These are phyloP conservation scores for Xylaria sp. DNA, from an alignment of 2,329 filamentous ascomycete genomes.

Conservation along the genomic window DNA sequence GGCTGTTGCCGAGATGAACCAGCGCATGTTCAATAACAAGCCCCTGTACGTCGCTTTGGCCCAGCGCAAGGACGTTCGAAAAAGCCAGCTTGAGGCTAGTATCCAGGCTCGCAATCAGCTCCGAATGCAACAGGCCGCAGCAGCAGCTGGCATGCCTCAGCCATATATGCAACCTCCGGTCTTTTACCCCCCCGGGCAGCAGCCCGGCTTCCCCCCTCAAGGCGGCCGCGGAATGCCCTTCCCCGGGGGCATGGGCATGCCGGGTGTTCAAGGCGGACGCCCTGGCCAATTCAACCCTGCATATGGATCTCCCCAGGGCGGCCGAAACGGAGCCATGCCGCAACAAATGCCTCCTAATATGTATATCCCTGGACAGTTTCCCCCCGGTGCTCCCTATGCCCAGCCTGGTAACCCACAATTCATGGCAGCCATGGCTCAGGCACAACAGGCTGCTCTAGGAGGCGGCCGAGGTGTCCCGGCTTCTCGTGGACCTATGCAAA, in stretches of 20 bases:
- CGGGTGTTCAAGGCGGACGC: conserved; percentile 81
- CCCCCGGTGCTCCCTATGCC: conserved; percentile 79
- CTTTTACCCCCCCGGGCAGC: conserved; percentile 88
- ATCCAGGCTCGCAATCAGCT: conserved; percentile 99
- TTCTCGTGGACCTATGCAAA: conserved; percentile 78
- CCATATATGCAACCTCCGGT: conserved; percentile 90
- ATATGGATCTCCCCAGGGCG: conserved; percentile 85
- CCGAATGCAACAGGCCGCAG: conserved; percentile 96
- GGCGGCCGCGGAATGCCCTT: conserved; percentile 75
- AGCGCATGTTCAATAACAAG: conserved; percentile 98
- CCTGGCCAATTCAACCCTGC: conserved; percentile 83
- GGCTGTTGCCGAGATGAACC: conserved; percentile 99
- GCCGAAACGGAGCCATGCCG: conserved; percentile 81
- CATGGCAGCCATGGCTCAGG: conserved; percentile 85
- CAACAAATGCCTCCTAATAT: conserved; percentile 90
- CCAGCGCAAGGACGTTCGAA: conserved; percentile 99
- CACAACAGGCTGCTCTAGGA: conserved; percentile 69
- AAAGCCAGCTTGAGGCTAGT: conserved; percentile 98
- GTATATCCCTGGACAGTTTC: conserved; percentile 86
- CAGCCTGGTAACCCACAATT: conserved; percentile 84
- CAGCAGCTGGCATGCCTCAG: conserved; percentile 87
- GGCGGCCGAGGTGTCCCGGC: conserved; percentile 72
- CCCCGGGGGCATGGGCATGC: conserved; percentile 70
- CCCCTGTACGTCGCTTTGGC: conserved; percentile 97
- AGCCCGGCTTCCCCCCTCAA: conserved; percentile 75